phyloP scores from a whole-genome alignment of 176 grass and related monocot genomes.

The Hordeum vulgare region MorexV3_pseudomolecules_assembly NC_058523.1:88724955-88725454 shows the following conservation, averaged over 20 bases:
- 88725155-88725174: conserved; percentile 32
- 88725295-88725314: too few species aligned
- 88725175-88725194: conserved; percentile 71
- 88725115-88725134: conserved; percentile 43
- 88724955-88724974: conserved; percentile 65
- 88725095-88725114: background rate
- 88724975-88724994: conserved; percentile 59
- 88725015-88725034: background rate
- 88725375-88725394: too few species aligned
- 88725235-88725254: too few species aligned
- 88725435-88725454: too few species aligned
- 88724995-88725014: conserved; percentile 52
- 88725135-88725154: conserved; percentile 38
- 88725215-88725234: conserved; percentile 51
- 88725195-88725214: conserved; percentile 22
- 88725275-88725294: too few species aligned
- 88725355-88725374: too few species aligned
- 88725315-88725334: too few species aligned
- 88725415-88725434: too few species aligned
- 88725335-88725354: too few species aligned
- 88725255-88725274: too few species aligned
- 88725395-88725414: too few species aligned
- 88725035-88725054: background rate
- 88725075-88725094: background rate
- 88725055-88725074: background rate